Conservation (phyloP, 805 yeast genomes). For the Ogataea degrootiae region DNA sequence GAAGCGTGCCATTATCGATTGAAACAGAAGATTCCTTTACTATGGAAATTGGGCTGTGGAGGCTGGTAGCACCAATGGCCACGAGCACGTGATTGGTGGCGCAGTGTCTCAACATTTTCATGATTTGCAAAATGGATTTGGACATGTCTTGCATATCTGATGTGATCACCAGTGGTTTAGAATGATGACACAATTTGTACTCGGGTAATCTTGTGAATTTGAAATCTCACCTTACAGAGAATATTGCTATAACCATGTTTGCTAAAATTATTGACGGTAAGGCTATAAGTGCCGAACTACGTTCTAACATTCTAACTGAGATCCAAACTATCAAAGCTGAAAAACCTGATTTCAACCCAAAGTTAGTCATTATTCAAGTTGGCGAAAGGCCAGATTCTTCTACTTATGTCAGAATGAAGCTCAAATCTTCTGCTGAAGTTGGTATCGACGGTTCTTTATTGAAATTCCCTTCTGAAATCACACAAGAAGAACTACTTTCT, state of each 20-base stretch:
- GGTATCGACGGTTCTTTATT: conserved; percentile 64
- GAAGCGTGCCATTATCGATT: no score
- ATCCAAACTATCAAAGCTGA: conserved; percentile 39
- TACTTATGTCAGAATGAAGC: conserved; percentile 87
- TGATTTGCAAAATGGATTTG: no score
- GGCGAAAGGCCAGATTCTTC: conserved; percentile 88
- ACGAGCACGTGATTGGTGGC: no score
- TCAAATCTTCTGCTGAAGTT: conserved; percentile 84
- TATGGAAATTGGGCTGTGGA: no score
- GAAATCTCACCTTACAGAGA: no score
- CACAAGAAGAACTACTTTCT: conserved; percentile 56
- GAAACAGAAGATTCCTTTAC: no score
- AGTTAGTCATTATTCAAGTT: conserved; percentile 80
- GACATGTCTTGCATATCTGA: no score
- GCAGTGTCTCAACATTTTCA: no score
- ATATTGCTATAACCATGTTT: conserved; percentile 13
- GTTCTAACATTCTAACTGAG: conserved; percentile 47
- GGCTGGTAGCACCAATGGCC: no score
- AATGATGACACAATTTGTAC: no score
- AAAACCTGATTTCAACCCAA: conserved; percentile 60
- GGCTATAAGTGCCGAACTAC: conserved; percentile 41
- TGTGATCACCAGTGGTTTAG: no score
- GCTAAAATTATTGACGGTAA: conserved; percentile 55
- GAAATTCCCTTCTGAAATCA: conserved; percentile 56
- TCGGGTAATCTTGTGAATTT: no score